Base-by-base conservation (phyloP, 768 basidiomycete species). In the Galerina sulciceps region DNA sequence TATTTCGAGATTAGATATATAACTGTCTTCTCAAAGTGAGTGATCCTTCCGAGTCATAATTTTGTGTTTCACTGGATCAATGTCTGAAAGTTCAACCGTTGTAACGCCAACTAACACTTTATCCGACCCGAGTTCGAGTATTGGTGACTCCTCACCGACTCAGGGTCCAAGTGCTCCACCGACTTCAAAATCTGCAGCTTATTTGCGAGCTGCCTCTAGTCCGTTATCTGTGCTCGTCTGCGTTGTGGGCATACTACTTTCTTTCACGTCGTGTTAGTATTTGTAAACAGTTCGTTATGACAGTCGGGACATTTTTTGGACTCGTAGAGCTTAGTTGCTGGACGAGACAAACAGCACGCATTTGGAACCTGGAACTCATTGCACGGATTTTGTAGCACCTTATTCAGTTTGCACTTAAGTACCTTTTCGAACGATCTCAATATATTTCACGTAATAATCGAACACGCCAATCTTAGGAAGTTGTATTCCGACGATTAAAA, bases 1-100 rank as follows among this genome's bases (percentile, higher is more conserved):
- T 57, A 57, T 20, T 57, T 57, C n/a, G 56, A 57, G 31, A 57
- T 57, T 34, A 50, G 17, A 48, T 57, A 57, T 10, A 42, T 57
- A 15, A 44, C 48, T 9, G 47, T 50, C 47, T 57, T 57, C 47
- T 57, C 56, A 18, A 57, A 57, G 56, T 57, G 18, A 50, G 56
- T 42, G 8, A 10, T 11, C 3, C 3, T 23, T 22, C 14, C 10
- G n/a, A 4, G 3, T 1, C 6, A 2, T 20, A 4, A 13, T 1
- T 51, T 22, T 10, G 2, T 49, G 15, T 26, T 38, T 51, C 26
- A 49, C 35, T 11, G 20, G 48, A 15, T 36, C 48, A 13, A 49
- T 34, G 10, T 18, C 34, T 10, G 48, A 34, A 49, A 49, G 48
- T 34, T 17, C 48, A 10, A 36, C 48, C 13, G 3, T 34, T n/a